Conservation (phyloP, 192 early-diverging fungal genomes). For the Phlyctochytrium arcticum region DNA sequence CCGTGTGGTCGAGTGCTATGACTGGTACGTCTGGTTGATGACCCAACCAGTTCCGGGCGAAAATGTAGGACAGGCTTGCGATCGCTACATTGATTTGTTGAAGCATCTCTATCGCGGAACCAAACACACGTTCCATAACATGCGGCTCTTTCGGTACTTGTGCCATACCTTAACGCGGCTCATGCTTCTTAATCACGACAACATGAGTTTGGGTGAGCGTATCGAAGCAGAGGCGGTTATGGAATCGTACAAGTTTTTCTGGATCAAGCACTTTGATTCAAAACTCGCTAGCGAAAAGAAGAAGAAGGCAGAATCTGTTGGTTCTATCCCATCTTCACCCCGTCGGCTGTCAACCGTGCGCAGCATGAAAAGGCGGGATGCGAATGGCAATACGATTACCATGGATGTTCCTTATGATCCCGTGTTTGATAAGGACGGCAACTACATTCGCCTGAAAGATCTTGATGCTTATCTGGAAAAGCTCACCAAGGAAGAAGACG, state of each 20-base stretch:
- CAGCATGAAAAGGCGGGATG: no score
- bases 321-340: no score
- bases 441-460: neutral
- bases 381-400: no score
- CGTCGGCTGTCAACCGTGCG: no score
- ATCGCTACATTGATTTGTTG: slow-evolving; percentile 39
- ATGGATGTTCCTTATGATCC: neutral
- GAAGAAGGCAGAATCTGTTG: neutral
- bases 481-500: neutral
- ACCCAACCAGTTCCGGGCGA: slow-evolving; percentile 18
- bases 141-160: slow-evolving; percentile 46
- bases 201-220: slow-evolving; percentile 35
- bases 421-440: neutral
- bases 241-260: slow-evolving; percentile 36
- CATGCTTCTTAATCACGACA: slow-evolving; percentile 35
- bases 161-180: slow-evolving; percentile 43
- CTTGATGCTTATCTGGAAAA: neutral
- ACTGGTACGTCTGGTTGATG: slow-evolving; percentile 39
- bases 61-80: slow-evolving; percentile 32
- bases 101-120: slow-evolving; percentile 52
- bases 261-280: slow-evolving; percentile 28
- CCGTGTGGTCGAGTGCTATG: slow-evolving; percentile 38
- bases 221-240: slow-evolving; percentile 35
- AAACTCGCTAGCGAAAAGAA: slow-evolving; percentile 14
- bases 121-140: slow-evolving; percentile 47